phyloP scores from a whole-genome alignment of 345 rosid genomes.

The Psidium guajava region DNA sequence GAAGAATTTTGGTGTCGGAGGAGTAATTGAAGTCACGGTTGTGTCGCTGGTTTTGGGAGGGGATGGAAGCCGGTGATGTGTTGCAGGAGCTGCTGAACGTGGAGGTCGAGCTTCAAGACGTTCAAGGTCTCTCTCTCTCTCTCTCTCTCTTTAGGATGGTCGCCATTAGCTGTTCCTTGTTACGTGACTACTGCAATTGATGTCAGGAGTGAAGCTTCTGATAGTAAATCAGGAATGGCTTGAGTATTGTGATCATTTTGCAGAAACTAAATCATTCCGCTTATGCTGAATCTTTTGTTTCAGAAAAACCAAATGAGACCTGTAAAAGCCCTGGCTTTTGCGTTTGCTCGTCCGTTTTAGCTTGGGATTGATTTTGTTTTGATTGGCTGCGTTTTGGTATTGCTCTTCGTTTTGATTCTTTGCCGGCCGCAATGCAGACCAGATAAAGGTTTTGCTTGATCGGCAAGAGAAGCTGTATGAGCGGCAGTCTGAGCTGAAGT shows the following conservation, averaged over 20 bases:
- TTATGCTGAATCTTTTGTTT: not conserved
- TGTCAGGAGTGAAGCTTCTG: not conserved
- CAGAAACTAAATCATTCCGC: not conserved
- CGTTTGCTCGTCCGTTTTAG: not conserved
- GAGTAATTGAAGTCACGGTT: not conserved
- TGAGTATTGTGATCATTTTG: not conserved
- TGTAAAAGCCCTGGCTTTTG: not conserved
- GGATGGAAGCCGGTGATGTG: conserved; percentile 10
- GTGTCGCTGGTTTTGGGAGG: not conserved
- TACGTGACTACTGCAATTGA: not conserved
- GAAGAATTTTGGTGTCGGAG: not conserved
- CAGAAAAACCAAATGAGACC: not conserved
- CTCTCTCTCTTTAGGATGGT: not conserved
- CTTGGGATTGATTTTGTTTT: not conserved
- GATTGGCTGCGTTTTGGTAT: not conserved
- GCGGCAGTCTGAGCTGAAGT: conserved; percentile 58
- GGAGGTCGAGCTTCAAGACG: conserved; percentile 46
- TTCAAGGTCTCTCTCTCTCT: conserved; percentile 39
- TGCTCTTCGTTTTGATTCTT: not conserved
- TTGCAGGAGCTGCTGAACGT: conserved; percentile 46
- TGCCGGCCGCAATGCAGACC: conserved; percentile 18
- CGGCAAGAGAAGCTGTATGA: conserved; percentile 66
- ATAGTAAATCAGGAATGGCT: not conserved
- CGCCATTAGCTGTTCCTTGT: not conserved
- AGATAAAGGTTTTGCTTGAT: conserved; percentile 57